These are phyloP conservation scores for Lipomyces yamadae DNA, from an alignment of 805 yeast genomes.

Conservation along the genomic window DNA sequence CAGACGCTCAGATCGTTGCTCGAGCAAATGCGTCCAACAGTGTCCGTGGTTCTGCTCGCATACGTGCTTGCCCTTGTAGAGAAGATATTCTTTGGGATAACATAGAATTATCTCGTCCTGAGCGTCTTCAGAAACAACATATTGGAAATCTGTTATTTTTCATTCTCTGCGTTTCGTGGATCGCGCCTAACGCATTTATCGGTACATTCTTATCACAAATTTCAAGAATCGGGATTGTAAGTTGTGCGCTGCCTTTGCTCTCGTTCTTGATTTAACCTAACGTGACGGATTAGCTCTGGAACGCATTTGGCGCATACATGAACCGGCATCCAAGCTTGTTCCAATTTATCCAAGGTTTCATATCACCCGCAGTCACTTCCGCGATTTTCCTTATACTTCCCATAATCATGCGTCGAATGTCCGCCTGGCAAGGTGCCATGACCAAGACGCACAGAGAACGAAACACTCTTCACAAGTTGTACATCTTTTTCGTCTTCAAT, in stretches of 20 bases:
- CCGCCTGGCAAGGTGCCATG: slow-evolving; percentile 48
- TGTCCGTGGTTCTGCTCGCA: slow-evolving; percentile 28
- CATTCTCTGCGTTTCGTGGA: slow-evolving; percentile 45
- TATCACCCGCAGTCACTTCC: slow-evolving; percentile 47
- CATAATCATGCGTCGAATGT: slow-evolving; percentile 45
- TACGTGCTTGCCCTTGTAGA: slow-evolving; percentile 46
- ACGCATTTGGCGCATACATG: slow-evolving; percentile 43
- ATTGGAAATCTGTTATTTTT: slow-evolving; percentile 45
- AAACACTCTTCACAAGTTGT: slow-evolving; percentile 47
- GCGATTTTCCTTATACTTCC: slow-evolving; percentile 47
- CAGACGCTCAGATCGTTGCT: slow-evolving; percentile 41
- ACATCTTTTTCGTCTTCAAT: slow-evolving; percentile 48
- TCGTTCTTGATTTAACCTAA: background rate
- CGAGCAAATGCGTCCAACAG: slow-evolving; percentile 13
- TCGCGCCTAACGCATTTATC: slow-evolving; percentile 49
- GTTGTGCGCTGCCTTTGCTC: background rate
- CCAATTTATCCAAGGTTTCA: slow-evolving; percentile 49
- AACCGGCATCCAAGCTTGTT: slow-evolving; percentile 40
- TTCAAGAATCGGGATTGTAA: slow-evolving; percentile 44
- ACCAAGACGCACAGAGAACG: slow-evolving; percentile 48
- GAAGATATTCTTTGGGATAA: slow-evolving; percentile 48
- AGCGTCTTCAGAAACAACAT: slow-evolving; percentile 44
- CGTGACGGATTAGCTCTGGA: slow-evolving; percentile 42
- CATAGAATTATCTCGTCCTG: slow-evolving; percentile 40
- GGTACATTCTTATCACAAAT: slow-evolving; percentile 49